Base-by-base conservation (phyloP, 1,284 basidiomycete species). In the Sanghuangporus weigelae region DNA sequence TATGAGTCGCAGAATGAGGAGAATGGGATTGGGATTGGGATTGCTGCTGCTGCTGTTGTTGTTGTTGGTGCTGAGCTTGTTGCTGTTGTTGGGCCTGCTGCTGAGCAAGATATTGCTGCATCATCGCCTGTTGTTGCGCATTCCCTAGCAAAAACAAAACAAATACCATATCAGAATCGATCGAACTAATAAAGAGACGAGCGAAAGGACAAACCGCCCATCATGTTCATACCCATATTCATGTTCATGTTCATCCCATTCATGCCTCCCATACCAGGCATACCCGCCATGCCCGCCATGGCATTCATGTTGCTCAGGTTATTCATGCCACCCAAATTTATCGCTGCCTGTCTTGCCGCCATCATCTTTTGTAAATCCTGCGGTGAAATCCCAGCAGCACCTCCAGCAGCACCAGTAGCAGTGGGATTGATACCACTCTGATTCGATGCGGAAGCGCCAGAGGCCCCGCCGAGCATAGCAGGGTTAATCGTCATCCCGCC, bases 41-140 rank as follows among this genome's bases (percentile, higher is more conserved):
- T n/a, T 67, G 62, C 36, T 69, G 69, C 48, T 68, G 69, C 36
- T 69, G 69, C 42, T 68, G 69, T 7, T 69, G 67, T 56, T 62
- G 66, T 62, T 71, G 68, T 46, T 64, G 62, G 39, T 63, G 65
- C 50, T 67, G 66, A 7, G 49, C 49, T 51, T 51, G 49, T 40
- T 67, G 68, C 35, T 67, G 69, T 42, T 69, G 68, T 11, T 50
- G 58, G 23, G 54, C 60, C 26, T 38, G 23, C 38, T 46, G 26
- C 14, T 39, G 50, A 51, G 50, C 50, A 14, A 51, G 31, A 35
- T 51, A 51, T 7, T 51, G 50, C 19, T 51, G 50, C 50, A 51
- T 51, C 23, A 51, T 23, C 4, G 50, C 50, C 26, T 51, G 50
- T 26, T 49, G 44, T 59, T 59, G 36, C 16, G 38, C 40, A 38